phyloP scores from a whole-genome alignment of 306 rosid species.

The Cucurbita moschata region DNA sequence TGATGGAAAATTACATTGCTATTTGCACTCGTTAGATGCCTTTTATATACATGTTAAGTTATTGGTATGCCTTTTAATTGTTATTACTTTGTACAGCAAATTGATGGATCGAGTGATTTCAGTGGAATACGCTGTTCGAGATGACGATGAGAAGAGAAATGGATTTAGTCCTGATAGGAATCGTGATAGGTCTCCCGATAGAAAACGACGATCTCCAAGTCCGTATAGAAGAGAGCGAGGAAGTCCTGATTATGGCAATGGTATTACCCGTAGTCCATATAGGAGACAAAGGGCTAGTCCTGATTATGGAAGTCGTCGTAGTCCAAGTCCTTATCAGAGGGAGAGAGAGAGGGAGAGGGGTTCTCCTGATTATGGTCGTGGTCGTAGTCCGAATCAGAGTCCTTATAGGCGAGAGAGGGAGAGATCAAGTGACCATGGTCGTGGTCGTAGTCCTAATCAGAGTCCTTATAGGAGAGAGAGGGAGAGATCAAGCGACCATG shows the following conservation, averaged over 20 bases:
- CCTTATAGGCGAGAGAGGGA: too few species aligned
- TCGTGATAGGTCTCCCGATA: constrained; percentile 50
- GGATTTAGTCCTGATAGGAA: constrained; percentile 75
- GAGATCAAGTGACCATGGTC: too few species aligned
- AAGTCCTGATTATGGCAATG: constrained; percentile 98
- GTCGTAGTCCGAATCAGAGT: too few species aligned
- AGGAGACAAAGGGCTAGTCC: constrained; percentile 67
- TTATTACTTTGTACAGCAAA: constrained; percentile 45
- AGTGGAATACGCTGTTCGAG: constrained; percentile 79
- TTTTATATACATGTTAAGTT: background rate
- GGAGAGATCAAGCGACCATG: too few species aligned
- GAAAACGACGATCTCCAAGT: constrained; percentile 81
- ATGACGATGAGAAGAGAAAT: constrained; percentile 69
- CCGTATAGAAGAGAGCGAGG: constrained; percentile 82
- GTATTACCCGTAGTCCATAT: constrained; percentile 42
- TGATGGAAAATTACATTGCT: background rate
- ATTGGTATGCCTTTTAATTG: constrained; percentile 6
- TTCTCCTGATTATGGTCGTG: constrained; percentile 41
- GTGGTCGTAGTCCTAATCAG: background rate
- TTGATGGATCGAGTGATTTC: constrained; percentile 88
- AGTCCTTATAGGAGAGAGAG: too few species aligned
- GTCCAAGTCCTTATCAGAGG: constrained; percentile 47
- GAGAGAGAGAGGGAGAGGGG: constrained; percentile 27
- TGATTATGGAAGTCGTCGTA: constrained; percentile 59
- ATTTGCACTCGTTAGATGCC: background rate